Percentiles rank a stretch among this genome's conserved stretches.
Evolutionary conservation across 768 basidiomycete genomes (phyloP).

Genomic region (Omphalotus guepiniiformis): DNA sequence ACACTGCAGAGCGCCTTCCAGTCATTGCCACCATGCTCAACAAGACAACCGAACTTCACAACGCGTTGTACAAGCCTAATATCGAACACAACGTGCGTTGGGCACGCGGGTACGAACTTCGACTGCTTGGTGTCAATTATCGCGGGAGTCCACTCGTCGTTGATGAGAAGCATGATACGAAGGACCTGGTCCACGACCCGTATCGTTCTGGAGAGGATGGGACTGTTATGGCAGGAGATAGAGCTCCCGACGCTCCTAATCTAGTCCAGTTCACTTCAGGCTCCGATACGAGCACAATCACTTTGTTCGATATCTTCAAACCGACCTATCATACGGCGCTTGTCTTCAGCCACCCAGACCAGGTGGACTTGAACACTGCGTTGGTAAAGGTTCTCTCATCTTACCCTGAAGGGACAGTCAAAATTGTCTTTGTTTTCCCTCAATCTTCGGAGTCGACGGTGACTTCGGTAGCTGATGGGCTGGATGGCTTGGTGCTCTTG

Average conservation of each 20-base stretch:
- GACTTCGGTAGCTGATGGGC: constrained; percentile 1
- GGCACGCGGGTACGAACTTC: constrained; percentile 13
- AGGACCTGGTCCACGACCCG: constrained; percentile 12
- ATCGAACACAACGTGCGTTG: constrained; percentile 3
- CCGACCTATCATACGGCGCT: constrained; percentile 36
- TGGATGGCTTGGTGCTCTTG: constrained; percentile 29
- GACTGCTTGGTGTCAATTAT: constrained; percentile 24
- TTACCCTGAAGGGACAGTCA: constrained; percentile 21
- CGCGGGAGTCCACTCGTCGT: constrained; percentile 20
- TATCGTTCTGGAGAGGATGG: constrained; percentile 21
- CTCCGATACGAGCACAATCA: constrained; percentile 14
- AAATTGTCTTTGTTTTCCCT: constrained; percentile 25
- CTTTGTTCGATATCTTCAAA: constrained; percentile 32
- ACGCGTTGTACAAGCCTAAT: background rate
- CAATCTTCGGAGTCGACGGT: constrained; percentile 10
- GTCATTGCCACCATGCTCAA: constrained; percentile 28
- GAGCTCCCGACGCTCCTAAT: constrained; percentile 39
- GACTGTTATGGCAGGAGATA: constrained; percentile 35
- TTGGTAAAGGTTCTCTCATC: constrained; percentile 11
- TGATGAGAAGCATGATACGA: constrained; percentile 15
- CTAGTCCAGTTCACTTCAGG: constrained; percentile 20
- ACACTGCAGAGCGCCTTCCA: constrained; percentile 24
- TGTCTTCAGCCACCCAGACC: constrained; percentile 26
- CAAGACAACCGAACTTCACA: constrained; percentile 17
- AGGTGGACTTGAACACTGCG: constrained; percentile 11